Conservation (phyloP, 306 rosid genomes). For the Prosopis cineraria region DNA sequence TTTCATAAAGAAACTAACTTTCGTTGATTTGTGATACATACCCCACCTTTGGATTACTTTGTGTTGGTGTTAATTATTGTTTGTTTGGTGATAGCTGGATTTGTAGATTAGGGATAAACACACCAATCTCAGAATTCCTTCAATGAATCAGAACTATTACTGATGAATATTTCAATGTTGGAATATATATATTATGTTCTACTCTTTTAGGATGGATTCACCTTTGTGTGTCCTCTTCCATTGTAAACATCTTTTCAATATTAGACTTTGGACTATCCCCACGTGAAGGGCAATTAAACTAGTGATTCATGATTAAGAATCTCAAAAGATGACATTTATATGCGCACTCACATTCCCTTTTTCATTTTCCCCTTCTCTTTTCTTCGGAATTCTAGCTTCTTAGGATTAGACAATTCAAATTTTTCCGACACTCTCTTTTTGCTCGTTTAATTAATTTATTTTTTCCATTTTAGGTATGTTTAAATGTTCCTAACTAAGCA, state of each 20-base stretch:
- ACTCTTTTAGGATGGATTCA: constrained; percentile 12
- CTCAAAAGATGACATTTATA: background rate
- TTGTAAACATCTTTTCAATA: constrained; percentile 25
- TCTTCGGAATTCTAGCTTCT: background rate
- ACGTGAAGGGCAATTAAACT: constrained; percentile 31
- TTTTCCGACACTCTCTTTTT: background rate
- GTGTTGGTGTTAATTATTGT: constrained; percentile 13
- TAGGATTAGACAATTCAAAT: background rate
- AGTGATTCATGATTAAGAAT: constrained; percentile 19
- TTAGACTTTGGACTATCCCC: background rate
- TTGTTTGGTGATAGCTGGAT: constrained; percentile 35
- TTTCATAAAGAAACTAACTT: background rate
- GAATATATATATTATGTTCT: background rate
- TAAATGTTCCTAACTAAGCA: background rate
- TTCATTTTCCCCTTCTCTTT: background rate
- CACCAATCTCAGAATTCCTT: too few species aligned
- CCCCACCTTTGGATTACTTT: background rate
- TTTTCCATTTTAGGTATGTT: background rate
- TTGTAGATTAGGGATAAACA: background rate
- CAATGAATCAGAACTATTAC: background rate
- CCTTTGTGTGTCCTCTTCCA: constrained; percentile 14
- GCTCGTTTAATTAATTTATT: background rate
- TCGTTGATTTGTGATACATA: background rate
- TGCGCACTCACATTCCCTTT: background rate
- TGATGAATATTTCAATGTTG: constrained; percentile 22